Percentiles rank a stretch among this genome's conserved stretches.
Conservation (phyloP, 192 early-diverging fungal species). For the Geranomyces variabilis region DNA sequence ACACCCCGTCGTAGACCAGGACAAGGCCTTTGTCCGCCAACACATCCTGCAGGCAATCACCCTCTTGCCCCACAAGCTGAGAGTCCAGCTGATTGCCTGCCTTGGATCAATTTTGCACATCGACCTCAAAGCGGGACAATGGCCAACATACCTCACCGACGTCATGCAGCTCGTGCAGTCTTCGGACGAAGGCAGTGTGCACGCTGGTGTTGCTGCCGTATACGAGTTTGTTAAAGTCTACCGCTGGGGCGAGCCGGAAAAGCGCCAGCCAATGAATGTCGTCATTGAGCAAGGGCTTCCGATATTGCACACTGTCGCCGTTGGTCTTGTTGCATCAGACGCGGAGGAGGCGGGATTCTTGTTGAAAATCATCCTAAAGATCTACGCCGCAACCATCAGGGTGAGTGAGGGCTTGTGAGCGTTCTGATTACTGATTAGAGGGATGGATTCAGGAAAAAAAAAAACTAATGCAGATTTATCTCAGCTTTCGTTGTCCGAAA, state of each 20-base stretch:
- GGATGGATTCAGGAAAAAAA: too few species aligned
- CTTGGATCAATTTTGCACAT: slow-evolving; percentile 73
- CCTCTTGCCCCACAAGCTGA: slow-evolving; percentile 70
- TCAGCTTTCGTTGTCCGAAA: slow-evolving; percentile 42
- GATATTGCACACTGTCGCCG: slow-evolving; percentile 75
- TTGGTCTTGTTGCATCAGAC: slow-evolving; percentile 60
- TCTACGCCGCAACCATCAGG: slow-evolving; percentile 75
- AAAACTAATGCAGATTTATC: too few species aligned
- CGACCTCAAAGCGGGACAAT: slow-evolving; percentile 73
- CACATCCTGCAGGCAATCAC: slow-evolving; percentile 78
- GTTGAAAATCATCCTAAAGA: slow-evolving; percentile 83
- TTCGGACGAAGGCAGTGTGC: slow-evolving; percentile 67
- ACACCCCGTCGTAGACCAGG: slow-evolving; percentile 40
- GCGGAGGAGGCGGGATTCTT: slow-evolving; percentile 80
- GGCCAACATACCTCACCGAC: slow-evolving; percentile 76
- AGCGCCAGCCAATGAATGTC: slow-evolving; percentile 69
- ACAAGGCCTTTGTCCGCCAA: slow-evolving; percentile 69
- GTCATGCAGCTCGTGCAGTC: slow-evolving; percentile 66
- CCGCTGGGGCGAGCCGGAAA: slow-evolving; percentile 67
- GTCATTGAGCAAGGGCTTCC: slow-evolving; percentile 79
- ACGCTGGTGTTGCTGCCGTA: slow-evolving; percentile 78
- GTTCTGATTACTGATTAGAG: background rate
- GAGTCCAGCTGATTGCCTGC: slow-evolving; percentile 75
- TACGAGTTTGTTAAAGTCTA: slow-evolving; percentile 80
- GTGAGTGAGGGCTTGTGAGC: too few species aligned